Evolutionary conservation across 106 monocot species (phyloP).

Genomic region (Posidonia australis): DNA sequence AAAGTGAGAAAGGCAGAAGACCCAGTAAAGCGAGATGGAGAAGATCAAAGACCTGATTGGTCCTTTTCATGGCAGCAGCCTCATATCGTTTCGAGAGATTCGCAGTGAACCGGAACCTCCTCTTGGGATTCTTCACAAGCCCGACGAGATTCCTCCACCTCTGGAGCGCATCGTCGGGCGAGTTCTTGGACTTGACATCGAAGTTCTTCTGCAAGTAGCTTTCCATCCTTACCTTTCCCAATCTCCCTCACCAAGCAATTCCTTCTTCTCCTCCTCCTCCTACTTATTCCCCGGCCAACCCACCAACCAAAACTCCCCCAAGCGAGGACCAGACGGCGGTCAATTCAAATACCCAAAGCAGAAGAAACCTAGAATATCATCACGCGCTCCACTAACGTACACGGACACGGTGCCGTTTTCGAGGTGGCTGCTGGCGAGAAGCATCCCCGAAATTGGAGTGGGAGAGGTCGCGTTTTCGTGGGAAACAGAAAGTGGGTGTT

Average conservation of each 20-base stretch:
- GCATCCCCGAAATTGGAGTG: no score
- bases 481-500: no score
- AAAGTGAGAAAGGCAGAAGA: no score
- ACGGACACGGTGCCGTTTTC: no score
- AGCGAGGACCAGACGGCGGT: no score
- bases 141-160: slow-evolving; percentile 70
- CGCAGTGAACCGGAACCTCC: slow-evolving; percentile 83
- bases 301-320: no score
- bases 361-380: no score
- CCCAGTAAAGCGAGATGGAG: not conserved
- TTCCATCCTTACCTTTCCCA: slow-evolving; percentile 39
- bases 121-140: slow-evolving; percentile 91
- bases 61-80: slow-evolving; percentile 68
- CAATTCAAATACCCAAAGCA: no score
- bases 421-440: no score
- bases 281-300: no score
- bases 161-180: slow-evolving; percentile 71
- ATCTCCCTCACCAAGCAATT: not conserved
- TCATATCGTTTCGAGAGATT: slow-evolving; percentile 82
- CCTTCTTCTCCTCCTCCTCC: not conserved
- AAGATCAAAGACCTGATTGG: slow-evolving; percentile 47
- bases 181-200: slow-evolving; percentile 79
- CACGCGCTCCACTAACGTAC: no score
- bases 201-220: slow-evolving; percentile 79
- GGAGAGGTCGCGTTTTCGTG: no score